Evolutionary conservation across 2,329 filamentous ascomycete species (phyloP), one percentile per base, ranked within the genome.

Genomic region (Ophidiomyces ophidiicola): DNA sequence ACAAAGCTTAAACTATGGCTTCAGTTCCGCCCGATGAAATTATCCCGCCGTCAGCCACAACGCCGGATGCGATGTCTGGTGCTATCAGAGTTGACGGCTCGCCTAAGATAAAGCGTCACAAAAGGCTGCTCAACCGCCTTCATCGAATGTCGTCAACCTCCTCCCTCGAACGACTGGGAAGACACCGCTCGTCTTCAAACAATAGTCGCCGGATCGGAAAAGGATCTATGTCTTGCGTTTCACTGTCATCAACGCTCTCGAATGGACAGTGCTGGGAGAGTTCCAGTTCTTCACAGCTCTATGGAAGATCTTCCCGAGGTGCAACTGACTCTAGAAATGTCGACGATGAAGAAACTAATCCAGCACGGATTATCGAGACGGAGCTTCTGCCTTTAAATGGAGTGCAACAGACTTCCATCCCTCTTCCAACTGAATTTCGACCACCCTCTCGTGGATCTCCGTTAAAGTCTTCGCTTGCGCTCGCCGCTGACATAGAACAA

Each of bases 71-170:
- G 29, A 45, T 51, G 34, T 57, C 59, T 21, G 60, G 54, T 3
- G 53, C 59, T 24, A 26, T 33, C 25, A 42, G 25, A 17, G 4
- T 20, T 10, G 35, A 34, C 17, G 19, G 14, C n/a, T 61, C 60
- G 2, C 67, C 65, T 18, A 84, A 80, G 59, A 66, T 73, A 41
- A 85, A 78, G 56, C 72, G 76, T 38, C 74, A 81, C 32, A 75
- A 78, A 50, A 75, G 78, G 43, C 61, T 93, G 23, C 66, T 92
- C 12, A 76, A 78, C 46, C 76, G 78, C 21, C 70, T 93, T 34
- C 80, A 88, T 46, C 78, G 83, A 42, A 88, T 92, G 53, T 79
- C 82, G 7, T 93, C 85, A 0, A 84, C 80, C 5, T 78, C 82
- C 1, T 82, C 81, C 11, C 63, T 93, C 36, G 68, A 72, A 28